These are phyloP conservation scores for Prosopis cineraria DNA, from an alignment of 306 rosid species.

Conservation along the genomic window DNA sequence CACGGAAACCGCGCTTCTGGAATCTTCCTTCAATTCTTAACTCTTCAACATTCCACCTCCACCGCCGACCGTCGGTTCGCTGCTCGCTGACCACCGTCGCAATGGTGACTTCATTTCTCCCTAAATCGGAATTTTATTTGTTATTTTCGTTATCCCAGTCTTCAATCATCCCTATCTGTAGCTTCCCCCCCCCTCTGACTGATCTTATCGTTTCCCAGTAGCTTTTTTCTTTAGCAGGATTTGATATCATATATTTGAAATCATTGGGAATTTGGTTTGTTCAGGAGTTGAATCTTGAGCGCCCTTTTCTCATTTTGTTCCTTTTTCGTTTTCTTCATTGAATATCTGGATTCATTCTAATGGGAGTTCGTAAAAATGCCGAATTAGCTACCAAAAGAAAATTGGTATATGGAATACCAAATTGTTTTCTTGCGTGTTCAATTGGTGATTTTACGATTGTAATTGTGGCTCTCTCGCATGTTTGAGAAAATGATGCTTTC, in stretches of 20 bases:
- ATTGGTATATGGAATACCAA: background rate
- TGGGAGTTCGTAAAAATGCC: background rate
- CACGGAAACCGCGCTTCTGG: conserved; percentile 7
- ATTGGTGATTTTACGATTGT: background rate
- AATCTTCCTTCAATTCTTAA: conserved; percentile 13
- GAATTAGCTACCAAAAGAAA: background rate
- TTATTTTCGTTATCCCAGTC: background rate
- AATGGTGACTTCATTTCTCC: conserved; percentile 33
- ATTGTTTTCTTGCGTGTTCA: background rate
- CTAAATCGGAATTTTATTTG: background rate
- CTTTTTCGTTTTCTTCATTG: background rate
- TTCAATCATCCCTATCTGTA: background rate
- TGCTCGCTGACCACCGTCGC: conserved; percentile 17
- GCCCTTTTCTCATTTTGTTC: background rate
- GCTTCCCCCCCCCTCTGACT: background rate
- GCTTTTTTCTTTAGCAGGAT: background rate
- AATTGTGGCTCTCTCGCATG: conserved; percentile 1
- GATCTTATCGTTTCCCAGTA: background rate
- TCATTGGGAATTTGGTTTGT: conserved; percentile 5
- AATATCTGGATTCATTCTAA: background rate
- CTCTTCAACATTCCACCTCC: background rate
- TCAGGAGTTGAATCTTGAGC: background rate
- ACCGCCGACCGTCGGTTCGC: background rate
- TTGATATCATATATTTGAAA: conserved; percentile 1
- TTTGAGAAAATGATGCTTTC: conserved; percentile 31